Evolutionary conservation across 78 protist species (phyloP), one percentile per base, ranked within the genome.

Genomic region (Planoprotostelium fungivorum): DNA sequence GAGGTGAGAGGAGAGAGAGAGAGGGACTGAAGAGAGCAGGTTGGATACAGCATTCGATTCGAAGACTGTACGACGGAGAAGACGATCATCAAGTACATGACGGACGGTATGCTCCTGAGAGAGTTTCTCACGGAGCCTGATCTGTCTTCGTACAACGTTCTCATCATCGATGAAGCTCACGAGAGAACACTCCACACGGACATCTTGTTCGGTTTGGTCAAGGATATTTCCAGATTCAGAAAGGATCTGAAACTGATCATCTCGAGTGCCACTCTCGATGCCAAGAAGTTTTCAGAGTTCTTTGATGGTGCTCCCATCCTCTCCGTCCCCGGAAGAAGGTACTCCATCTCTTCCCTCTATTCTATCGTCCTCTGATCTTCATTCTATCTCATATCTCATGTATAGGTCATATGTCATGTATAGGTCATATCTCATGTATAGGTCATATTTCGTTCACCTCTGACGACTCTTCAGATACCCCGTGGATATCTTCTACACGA

Each of bases 81-180:
- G 86, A 97, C 99, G 23, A 73, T 84, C 63, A 1, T 98, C 83
- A 96, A 97, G 97, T 99, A 97, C 93, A 95, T 97, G 98, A 99
- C 99, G 28, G 99, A 98, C 86, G 99, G 99, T 38, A 98, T 98
- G 99, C 93, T 99, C 63, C 96, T 99, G 51, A 96, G 99, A 10
- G 99, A 99, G 91, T 96, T 97, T 37, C 88, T 98, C 0, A 34
- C 89, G 29, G 98, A 97, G 88, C 99, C 99, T 1, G 98, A 94
- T 87, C 94, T 97, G 31, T 34, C 89, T 1, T 9, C 63, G 35
- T 99, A 98, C 92, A 84, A 92, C 1, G 98, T 92, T 36, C 90
- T 99, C 89, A 98, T 99, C 84, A 95, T 99, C 34, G 99, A 99
- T 90, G 99, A 99, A 93, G 99, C 99, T 34, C 99, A 99, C 95